Conservation (phyloP, 257 asterid genomes). For the Cinchona pubescens region DNA sequence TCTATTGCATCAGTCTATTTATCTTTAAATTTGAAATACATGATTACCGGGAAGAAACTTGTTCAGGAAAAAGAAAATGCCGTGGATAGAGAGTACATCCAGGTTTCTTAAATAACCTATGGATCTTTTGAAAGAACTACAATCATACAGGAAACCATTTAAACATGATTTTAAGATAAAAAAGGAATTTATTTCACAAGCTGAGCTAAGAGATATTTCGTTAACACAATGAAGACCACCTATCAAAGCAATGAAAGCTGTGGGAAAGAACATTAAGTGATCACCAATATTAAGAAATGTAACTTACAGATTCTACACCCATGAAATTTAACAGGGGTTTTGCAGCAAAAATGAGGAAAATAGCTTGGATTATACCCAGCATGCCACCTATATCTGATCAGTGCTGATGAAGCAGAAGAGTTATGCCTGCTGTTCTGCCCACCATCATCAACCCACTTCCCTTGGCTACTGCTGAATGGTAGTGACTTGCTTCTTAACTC, state of each 20-base stretch:
- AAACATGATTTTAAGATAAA: not conserved
- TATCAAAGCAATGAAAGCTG: not conserved
- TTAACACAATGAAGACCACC: not conserved
- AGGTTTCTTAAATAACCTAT: not conserved
- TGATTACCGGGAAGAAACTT: not conserved
- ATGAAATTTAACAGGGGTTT: slow-evolving; percentile 42
- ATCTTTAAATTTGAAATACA: not conserved
- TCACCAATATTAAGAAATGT: not conserved
- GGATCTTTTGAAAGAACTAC: not conserved
- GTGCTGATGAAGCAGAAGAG: slow-evolving; percentile 54
- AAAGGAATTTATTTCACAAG: not conserved
- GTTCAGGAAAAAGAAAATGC: not conserved
- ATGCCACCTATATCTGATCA: slow-evolving; percentile 42
- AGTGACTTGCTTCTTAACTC: slow-evolving; percentile 9
- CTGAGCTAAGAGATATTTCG: not conserved
- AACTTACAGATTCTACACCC: slow-evolving; percentile 48
- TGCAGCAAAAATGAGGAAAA: slow-evolving; percentile 41
- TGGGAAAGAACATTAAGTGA: not conserved
- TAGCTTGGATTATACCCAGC: slow-evolving; percentile 48
- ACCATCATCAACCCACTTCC: slow-evolving; percentile 18
- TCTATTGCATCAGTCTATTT: not conserved
- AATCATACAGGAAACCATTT: not conserved
- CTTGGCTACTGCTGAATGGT: not conserved
- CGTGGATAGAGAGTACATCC: not conserved
- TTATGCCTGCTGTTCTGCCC: slow-evolving; percentile 26